Percentiles rank a stretch among this genome's conserved stretches.
Evolutionary conservation across 1,284 basidiomycete genomes (phyloP).

Genomic region (Bondarzewia mesenterica): DNA sequence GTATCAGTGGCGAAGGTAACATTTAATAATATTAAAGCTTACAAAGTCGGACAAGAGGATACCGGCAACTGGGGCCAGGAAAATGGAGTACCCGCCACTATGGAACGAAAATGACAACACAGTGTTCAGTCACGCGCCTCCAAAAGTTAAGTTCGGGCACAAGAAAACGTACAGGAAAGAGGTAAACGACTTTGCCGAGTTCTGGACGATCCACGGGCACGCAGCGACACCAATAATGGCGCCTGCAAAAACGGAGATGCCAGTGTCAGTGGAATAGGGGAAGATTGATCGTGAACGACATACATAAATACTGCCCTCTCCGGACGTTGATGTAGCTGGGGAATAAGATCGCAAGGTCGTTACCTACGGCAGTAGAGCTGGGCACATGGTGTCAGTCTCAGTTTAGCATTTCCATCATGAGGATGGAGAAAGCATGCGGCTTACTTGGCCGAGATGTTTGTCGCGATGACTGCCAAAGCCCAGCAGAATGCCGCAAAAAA

Average conservation of each 20-base stretch:
- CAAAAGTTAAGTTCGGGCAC: too few species aligned
- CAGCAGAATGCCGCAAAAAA: neutral
- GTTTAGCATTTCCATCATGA: neutral
- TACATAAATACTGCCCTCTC: neutral
- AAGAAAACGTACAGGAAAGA: neutral
- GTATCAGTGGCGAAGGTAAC: neutral
- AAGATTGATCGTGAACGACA: neutral
- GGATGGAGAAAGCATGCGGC: neutral
- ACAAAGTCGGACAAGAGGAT: neutral
- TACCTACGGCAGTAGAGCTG: neutral
- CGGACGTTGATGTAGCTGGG: neutral
- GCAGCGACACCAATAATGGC: neutral
- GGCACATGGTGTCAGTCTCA: too few species aligned
- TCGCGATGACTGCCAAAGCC: neutral
- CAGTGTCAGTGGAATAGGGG: neutral
- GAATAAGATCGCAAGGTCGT: neutral
- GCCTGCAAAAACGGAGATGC: neutral
- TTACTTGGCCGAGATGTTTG: neutral
- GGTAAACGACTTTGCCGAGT: neutral
- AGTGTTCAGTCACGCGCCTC: too few species aligned
- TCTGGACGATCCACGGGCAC: neutral
- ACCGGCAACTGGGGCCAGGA: neutral
- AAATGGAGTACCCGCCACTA: neutral
- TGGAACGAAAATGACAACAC: too few species aligned
- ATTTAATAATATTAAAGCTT: neutral